These are phyloP conservation scores for Deinandra increscens DNA, from an alignment of 129 eudicot species.

Conservation along the genomic window DNA sequence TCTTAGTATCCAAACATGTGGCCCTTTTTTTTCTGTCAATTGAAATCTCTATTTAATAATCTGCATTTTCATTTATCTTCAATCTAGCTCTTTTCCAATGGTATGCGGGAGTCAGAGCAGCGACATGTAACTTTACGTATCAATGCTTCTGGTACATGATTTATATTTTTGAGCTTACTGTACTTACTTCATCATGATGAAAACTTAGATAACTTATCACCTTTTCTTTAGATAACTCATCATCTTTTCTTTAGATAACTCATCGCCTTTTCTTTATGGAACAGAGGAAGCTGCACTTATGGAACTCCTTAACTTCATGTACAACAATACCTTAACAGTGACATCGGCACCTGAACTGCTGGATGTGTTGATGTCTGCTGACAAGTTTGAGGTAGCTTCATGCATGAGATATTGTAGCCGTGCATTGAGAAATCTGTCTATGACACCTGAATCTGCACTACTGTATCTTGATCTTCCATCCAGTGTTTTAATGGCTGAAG, in stretches of 20 bases:
- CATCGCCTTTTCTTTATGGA: slow-evolving; percentile 20
- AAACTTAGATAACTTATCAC: no score
- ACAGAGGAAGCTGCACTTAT: slow-evolving; percentile 79
- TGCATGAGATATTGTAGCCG: slow-evolving; percentile 80
- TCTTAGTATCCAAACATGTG: not conserved
- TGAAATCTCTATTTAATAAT: slow-evolving; percentile 15
- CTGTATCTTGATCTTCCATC: slow-evolving; percentile 73
- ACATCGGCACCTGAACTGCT: slow-evolving; percentile 57
- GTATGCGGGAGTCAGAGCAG: slow-evolving; percentile 91
- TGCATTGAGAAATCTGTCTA: slow-evolving; percentile 53
- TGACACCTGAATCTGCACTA: slow-evolving; percentile 77
- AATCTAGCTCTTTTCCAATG: slow-evolving; percentile 75
- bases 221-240: no score
- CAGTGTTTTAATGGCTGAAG: slow-evolving; percentile 70
- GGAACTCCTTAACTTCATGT: slow-evolving; percentile 85
- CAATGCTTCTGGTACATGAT: slow-evolving; percentile 59
- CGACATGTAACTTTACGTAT: slow-evolving; percentile 74
- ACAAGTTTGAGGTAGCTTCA: slow-evolving; percentile 74
- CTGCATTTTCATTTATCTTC: not conserved
- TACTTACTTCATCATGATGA: not conserved
- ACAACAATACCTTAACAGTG: slow-evolving; percentile 61
- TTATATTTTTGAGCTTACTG: not conserved
- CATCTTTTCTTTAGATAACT: not conserved
- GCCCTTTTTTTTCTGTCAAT: not conserved
- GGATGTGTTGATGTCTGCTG: slow-evolving; percentile 82